phyloP scores from a whole-genome alignment of 352 stramenopile genomes.

The Pythium periplocum region DNA sequence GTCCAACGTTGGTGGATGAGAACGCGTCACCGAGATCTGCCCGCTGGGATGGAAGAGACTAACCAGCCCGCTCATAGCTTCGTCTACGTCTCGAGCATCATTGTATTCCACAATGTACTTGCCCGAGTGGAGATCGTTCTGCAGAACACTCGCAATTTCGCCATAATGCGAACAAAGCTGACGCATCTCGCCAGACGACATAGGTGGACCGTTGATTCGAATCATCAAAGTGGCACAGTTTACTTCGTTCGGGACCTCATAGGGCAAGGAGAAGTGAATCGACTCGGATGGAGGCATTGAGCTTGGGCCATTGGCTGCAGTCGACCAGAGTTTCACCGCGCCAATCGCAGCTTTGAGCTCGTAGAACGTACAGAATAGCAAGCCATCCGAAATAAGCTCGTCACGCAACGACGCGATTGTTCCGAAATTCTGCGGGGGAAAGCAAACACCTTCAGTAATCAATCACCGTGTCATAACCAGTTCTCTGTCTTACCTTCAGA shows the following conservation, averaged over 20 bases:
- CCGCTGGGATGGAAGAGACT: constrained; percentile 26
- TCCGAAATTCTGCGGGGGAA: constrained; percentile 45
- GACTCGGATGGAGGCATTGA: constrained; percentile 8
- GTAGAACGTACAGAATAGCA: constrained; percentile 76
- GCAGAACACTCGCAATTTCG: constrained; percentile 68
- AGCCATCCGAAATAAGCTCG: constrained; percentile 41
- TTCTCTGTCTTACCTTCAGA: constrained; percentile 36
- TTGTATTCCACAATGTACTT: constrained; percentile 77
- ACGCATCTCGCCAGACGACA: constrained; percentile 35
- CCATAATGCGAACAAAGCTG: constrained; percentile 65
- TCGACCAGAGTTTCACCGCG: constrained; percentile 46
- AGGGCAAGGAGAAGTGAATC: constrained; percentile 63
- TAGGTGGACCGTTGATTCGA: constrained; percentile 23
- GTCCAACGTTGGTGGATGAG: constrained; percentile 49
- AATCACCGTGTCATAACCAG: not conserved
- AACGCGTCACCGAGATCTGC: constrained; percentile 38
- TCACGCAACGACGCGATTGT: constrained; percentile 38
- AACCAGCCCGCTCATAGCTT: constrained; percentile 35
- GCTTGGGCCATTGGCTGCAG: constrained; percentile 1
- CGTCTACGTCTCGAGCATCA: constrained; percentile 45
- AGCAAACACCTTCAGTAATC: not conserved
- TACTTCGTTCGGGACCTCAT: constrained; percentile 52
- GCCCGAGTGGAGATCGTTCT: constrained; percentile 30
- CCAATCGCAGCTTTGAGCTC: constrained; percentile 62
- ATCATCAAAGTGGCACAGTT: constrained; percentile 65